Conservation (phyloP, 305 asterid genomes). For the Nicotiana rustica region DNA sequence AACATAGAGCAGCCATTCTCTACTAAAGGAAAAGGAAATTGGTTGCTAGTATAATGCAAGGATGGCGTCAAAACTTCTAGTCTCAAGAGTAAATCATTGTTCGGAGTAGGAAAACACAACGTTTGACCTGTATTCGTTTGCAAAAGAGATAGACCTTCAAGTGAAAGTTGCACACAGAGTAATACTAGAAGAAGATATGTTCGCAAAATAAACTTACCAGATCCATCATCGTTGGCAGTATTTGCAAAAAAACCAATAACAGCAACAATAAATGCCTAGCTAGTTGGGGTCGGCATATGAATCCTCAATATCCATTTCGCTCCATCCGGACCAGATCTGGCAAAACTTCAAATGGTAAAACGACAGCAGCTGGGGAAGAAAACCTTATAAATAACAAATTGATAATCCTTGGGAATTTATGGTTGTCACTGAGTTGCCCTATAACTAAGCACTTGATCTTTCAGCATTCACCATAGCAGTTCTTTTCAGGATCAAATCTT, state of each 20-base stretch:
- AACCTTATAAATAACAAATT: neutral
- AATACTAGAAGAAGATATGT: neutral
- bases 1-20: neutral
- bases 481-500: neutral
- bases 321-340: neutral
- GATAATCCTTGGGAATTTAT: neutral
- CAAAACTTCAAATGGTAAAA: neutral
- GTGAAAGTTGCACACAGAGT: neutral
- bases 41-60: constrained; percentile 2
- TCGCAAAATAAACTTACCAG: constrained; percentile 19
- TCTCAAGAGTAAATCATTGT: neutral
- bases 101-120: constrained; percentile 2
- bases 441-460: constrained; percentile 4
- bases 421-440: neutral
- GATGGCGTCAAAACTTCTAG: neutral
- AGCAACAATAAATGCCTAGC: neutral
- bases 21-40: too few species aligned
- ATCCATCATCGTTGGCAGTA: neutral
- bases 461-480: constrained; percentile 9
- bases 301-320: neutral
- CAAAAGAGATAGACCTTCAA: neutral
- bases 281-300: neutral
- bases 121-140: neutral
- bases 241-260: neutral
- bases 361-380: neutral